Base-by-base conservation (phyloP, 2,329 filamentous ascomycete species). In the Paecilomyces fulvus region DNA sequence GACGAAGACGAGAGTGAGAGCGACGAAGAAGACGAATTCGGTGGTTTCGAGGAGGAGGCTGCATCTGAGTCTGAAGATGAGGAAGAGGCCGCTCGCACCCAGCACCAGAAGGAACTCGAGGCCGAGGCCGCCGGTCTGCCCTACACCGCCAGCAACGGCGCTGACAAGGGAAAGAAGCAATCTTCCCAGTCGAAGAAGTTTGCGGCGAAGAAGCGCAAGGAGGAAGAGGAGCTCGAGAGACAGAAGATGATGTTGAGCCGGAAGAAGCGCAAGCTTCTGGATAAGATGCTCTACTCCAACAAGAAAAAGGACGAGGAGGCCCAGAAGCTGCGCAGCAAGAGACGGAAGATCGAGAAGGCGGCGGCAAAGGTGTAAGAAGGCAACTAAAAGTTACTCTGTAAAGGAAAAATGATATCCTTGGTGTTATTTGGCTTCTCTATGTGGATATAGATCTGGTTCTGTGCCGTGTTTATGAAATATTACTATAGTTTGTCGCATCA, bases 191-290 rank as follows among this genome's bases (percentile, higher is more conserved):
- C 86, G 30, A 80, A 83, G 63, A 87, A 87, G 77, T 86, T 89
- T 75, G 83, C 84, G 33, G 83, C 84, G 58, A 81, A 80, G 70
- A 82, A 83, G 65, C 75, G 75, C 61, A 77, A 82, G 67, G 89
- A 94, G 69, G 86, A 88, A 3, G 94, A 97, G 74, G 92, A 97
- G 66, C 75, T 95, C 57, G 91, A 96, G 74, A 83, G 92, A 60
- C 87, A 90, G 72, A 96, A 96, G 84, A 94, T 95, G 78, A 99
- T 99, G 94, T 86, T 97, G 80, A 89, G 88, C 74, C 89, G 95
- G 75, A 94, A 95, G 83, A 99, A 97, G 85, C 83, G 94, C 67
- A 96, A 96, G 85, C 79, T 96, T 67, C 88, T 92, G 64, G 94
- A 97, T 80, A 94, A 96, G 79, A 99, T 99, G 90, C 82, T 91